A percentile compares a stretch with the other conserved stretches of the same genome.
These are phyloP conservation scores for fission yeast (Schizosaccharomyces pombe) DNA, from an alignment of 805 yeast genomes.

Conservation along the genomic window DNA sequence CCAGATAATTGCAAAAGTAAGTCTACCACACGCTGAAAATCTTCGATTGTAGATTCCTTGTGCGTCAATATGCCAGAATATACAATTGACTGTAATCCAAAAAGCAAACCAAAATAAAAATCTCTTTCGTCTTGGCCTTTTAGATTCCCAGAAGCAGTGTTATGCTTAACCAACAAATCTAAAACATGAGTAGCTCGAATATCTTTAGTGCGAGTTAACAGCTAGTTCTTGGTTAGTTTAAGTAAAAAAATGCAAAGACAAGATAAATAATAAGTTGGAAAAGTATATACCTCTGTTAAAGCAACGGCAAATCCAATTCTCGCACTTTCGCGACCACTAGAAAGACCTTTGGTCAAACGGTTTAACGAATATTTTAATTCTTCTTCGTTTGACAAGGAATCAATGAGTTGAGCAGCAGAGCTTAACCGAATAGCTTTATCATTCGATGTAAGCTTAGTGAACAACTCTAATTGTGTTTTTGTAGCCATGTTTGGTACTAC, in stretches of 20 bases:
- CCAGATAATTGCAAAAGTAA: slow-evolving; percentile 33
- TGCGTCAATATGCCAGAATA: slow-evolving; percentile 24
- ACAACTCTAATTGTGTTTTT: slow-evolving; percentile 1
- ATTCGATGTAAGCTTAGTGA: not conserved
- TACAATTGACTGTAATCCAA: slow-evolving; percentile 57
- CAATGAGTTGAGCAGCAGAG: not conserved
- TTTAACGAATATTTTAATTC: slow-evolving; percentile 70
- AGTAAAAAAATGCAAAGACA: not conserved
- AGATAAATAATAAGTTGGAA: not conserved
- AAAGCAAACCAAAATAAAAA: slow-evolving; percentile 54
- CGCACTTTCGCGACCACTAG: slow-evolving; percentile 64
- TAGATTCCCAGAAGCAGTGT: slow-evolving; percentile 18
- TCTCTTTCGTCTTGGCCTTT: slow-evolving; percentile 74
- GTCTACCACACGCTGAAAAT: slow-evolving; percentile 22
- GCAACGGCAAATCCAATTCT: slow-evolving; percentile 78
- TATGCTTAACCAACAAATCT: slow-evolving; percentile 1
- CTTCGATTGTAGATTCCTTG: slow-evolving; percentile 13
- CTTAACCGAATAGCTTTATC: not conserved
- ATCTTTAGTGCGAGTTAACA: not conserved
- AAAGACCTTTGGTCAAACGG: slow-evolving; percentile 56
- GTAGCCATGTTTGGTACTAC: not conserved
- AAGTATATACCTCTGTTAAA: slow-evolving; percentile 29
- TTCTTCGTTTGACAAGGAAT: slow-evolving; percentile 10
- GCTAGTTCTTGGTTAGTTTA: not conserved
- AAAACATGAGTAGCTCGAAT: not conserved